These are phyloP conservation scores for Setaria italica DNA, from an alignment of 202 grass and related monocot genomes.

Conservation along the genomic window DNA sequence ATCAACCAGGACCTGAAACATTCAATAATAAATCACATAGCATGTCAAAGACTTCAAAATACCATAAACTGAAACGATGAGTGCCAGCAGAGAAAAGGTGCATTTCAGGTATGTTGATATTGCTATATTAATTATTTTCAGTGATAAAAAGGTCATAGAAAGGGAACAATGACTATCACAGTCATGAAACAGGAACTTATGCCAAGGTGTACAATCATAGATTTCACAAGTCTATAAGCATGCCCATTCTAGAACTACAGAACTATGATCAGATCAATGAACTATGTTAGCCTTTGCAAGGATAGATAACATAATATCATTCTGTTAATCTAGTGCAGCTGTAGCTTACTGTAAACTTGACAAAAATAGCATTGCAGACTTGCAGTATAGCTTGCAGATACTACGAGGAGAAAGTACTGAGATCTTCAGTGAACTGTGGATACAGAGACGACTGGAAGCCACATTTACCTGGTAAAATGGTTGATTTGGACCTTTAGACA, in stretches of 20 bases:
- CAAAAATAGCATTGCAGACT: not conserved
- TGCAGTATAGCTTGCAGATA: conserved; percentile 8
- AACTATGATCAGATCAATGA: conserved; percentile 9
- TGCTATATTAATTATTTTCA: conserved; percentile 22
- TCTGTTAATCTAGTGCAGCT: conserved; percentile 3
- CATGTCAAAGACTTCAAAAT: conserved; percentile 29
- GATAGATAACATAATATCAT: conserved; percentile 17
- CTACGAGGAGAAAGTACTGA: conserved; percentile 8
- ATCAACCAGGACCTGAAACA: conserved; percentile 92
- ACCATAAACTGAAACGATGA: conserved; percentile 32
- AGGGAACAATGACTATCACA: not conserved
- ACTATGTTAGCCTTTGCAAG: conserved; percentile 23
- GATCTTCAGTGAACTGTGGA: conserved; percentile 15
- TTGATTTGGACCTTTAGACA: conserved; percentile 88
- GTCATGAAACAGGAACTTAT: conserved; percentile 14
- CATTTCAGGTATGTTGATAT: conserved; percentile 1
- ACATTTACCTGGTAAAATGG: conserved; percentile 92
- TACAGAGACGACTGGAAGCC: conserved; percentile 10
- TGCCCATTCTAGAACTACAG: not conserved
- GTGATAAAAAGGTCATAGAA: not conserved
- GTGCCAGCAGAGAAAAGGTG: not conserved
- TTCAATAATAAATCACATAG: conserved; percentile 34
- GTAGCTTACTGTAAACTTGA: conserved; percentile 30
- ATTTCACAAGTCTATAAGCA: not conserved
- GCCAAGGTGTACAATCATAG: conserved; percentile 16